Percentiles rank a stretch among this genome's conserved stretches.
Evolutionary conservation across 2,329 filamentous ascomycete species (phyloP).

Genomic region (Fusarium nodosum): DNA sequence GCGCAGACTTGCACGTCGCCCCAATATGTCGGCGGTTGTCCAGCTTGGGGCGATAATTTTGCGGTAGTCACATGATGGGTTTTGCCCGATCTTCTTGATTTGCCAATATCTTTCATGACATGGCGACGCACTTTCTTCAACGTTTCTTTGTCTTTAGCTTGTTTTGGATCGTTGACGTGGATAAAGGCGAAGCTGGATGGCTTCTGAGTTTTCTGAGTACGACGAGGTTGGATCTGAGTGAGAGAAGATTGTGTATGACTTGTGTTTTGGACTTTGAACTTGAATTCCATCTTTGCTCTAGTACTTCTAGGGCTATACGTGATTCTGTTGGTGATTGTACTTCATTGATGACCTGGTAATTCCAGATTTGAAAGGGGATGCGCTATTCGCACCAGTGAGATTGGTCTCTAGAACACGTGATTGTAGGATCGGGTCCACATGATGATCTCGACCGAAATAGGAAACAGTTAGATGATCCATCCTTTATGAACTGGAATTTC

Average conservation of each 20-base stretch:
- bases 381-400: neutral
- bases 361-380: neutral
- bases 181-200: slow-evolving; percentile 30
- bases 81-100: slow-evolving; percentile 17
- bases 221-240: neutral
- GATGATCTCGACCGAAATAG: neutral
- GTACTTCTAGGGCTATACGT: too few species aligned
- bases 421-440: neutral
- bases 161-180: slow-evolving; percentile 28
- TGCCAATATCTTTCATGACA: slow-evolving; percentile 43
- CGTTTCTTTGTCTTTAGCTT: slow-evolving; percentile 25
- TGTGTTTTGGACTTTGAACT: neutral
- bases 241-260: neutral
- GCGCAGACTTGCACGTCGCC: slow-evolving; percentile 38
- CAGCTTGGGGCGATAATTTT: neutral
- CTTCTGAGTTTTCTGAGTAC: neutral
- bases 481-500: neutral
- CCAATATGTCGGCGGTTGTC: slow-evolving; percentile 31
- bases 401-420: neutral
- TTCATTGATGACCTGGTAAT: neutral
- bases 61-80: neutral
- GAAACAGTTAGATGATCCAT: neutral
- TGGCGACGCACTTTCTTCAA: slow-evolving; percentile 44
- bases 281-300: slow-evolving; percentile 6
- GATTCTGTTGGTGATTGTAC: too few species aligned